Conservation (phyloP, 2,329 filamentous ascomycete species). For the Ambrosiella xylebori region DNA sequence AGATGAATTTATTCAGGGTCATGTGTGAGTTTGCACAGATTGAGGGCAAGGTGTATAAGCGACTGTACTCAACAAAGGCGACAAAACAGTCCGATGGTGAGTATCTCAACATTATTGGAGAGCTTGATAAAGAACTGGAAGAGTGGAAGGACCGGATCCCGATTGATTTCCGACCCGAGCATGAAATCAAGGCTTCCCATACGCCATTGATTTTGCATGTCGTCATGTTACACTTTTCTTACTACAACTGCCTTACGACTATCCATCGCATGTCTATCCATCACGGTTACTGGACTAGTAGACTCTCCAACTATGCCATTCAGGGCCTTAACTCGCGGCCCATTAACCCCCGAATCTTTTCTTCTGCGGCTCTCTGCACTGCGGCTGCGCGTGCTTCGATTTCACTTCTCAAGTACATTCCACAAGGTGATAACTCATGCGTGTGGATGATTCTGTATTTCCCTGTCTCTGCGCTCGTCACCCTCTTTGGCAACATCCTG, state of each 20-base stretch:
- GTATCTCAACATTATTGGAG: slow-evolving; percentile 84
- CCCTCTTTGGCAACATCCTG: slow-evolving; percentile 86
- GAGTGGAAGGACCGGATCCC: slow-evolving; percentile 95
- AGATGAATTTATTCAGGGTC: slow-evolving; percentile 84
- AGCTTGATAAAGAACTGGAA: slow-evolving; percentile 76
- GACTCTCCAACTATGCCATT: slow-evolving; percentile 85
- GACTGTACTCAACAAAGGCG: slow-evolving; percentile 81
- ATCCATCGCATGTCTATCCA: slow-evolving; percentile 98
- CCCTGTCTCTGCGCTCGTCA: slow-evolving; percentile 85
- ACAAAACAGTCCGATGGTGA: slow-evolving; percentile 85
- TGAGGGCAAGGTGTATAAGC: slow-evolving; percentile 85
- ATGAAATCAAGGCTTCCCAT: slow-evolving; percentile 85
- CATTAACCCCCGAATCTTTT: slow-evolving; percentile 84
- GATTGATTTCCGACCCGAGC: slow-evolving; percentile 87
- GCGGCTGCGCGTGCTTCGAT: slow-evolving; percentile 86
- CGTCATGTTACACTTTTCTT: slow-evolving; percentile 86
- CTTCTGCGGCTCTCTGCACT: slow-evolving; percentile 81
- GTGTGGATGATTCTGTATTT: slow-evolving; percentile 97
- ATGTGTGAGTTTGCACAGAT: slow-evolving; percentile 88
- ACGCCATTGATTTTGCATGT: slow-evolving; percentile 89
- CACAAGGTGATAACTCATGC: slow-evolving; percentile 83
- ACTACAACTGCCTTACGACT: slow-evolving; percentile 94
- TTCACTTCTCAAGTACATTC: slow-evolving; percentile 85
- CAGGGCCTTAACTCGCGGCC: slow-evolving; percentile 82
- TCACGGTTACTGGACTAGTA: slow-evolving; percentile 94